phyloP scores from a whole-genome alignment of 2,329 filamentous ascomycete species.

The Exophiala xenobiotica region DNA sequence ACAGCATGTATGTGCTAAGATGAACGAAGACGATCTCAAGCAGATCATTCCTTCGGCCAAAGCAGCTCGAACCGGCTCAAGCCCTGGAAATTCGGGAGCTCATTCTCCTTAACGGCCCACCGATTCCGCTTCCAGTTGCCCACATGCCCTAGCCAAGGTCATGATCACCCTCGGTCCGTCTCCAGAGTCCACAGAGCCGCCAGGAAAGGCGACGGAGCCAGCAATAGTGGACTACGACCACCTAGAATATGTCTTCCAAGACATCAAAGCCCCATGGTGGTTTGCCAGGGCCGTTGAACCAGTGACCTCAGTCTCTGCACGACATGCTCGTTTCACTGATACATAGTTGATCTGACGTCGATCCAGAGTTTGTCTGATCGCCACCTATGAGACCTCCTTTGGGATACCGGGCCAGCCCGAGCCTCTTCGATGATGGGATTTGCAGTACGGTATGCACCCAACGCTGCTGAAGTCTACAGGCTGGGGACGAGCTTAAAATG shows the following conservation, averaged over 20 bases:
- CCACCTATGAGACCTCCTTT: no score
- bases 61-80: conserved; percentile 13
- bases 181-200: conserved; percentile 20
- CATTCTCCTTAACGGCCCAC: conserved; percentile 7
- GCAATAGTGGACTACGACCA: neutral
- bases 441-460: no score
- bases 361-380: conserved; percentile 5
- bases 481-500: neutral
- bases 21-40: conserved; percentile 6
- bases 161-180: conserved; percentile 26
- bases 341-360: neutral
- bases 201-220: conserved; percentile 4
- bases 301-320: neutral
- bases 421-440: no score
- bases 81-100: neutral
- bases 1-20: conserved; percentile 1
- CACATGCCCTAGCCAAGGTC: conserved; percentile 10
- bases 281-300: neutral
- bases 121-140: conserved; percentile 17
- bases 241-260: conserved; percentile 1
- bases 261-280: neutral
- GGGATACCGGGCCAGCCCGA: no score
- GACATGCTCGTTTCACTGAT: neutral
- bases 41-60: conserved; percentile 4
- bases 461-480: neutral